A percentile compares a stretch with the other conserved stretches of the same genome.
Evolutionary conservation across 2,329 filamentous ascomycete species (phyloP).

Genomic region (Magnaporthiopsis incrustans): DNA sequence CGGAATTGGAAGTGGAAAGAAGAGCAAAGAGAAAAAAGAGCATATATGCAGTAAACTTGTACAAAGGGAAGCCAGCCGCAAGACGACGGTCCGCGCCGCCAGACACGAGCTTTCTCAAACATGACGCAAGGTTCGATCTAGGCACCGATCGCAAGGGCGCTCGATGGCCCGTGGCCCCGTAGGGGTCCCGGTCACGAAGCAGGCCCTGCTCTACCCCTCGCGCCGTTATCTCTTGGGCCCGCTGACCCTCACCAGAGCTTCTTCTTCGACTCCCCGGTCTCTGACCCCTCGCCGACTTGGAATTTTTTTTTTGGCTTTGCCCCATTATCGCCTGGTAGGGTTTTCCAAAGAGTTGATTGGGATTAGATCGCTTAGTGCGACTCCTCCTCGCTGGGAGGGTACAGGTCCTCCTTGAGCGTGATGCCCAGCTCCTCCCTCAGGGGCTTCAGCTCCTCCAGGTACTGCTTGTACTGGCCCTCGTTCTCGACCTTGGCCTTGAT

Average conservation of each 20-base stretch:
- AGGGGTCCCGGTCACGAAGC: too few relatives aligned
- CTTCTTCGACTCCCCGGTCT: background rate
- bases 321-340: background rate
- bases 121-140: background rate
- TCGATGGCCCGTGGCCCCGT: background rate
- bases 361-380: conserved; percentile 1
- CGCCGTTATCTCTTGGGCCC: background rate
- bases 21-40: background rate
- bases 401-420: conserved; percentile 85
- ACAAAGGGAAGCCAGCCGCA: background rate
- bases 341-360: background rate
- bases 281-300: background rate
- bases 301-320: background rate
- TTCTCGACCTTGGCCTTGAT: conserved; percentile 99
- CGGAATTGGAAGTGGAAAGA: background rate
- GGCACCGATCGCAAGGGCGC: background rate
- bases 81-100: too few relatives aligned
- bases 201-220: background rate
- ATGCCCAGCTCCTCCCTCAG: conserved; percentile 92
- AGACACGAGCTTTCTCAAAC: background rate
- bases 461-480: conserved; percentile 93
- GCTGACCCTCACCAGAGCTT: background rate
- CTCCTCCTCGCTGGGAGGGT: conserved; percentile 56
- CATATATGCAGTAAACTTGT: background rate
- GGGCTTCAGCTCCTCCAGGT: conserved; percentile 85